Percentiles rank a stretch among this genome's conserved stretches.
phyloP scores from a whole-genome alignment of 2,329 filamentous ascomycete genomes.

The Trichoderma guizhouense region DNA sequence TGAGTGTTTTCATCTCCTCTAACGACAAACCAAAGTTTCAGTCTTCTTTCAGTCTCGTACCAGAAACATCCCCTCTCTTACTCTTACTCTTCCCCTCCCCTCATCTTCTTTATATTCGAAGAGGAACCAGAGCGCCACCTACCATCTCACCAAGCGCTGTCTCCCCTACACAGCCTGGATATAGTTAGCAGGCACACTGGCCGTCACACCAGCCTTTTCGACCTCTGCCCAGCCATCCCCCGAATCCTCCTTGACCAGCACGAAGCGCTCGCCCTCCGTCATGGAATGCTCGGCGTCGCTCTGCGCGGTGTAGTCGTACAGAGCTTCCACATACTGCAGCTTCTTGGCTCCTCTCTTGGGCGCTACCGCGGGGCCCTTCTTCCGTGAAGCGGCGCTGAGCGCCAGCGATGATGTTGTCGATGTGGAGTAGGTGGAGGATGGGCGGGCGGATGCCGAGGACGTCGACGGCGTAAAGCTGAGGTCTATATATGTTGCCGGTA shows the following conservation, averaged over 20 bases:
- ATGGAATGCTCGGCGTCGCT: constrained; percentile 87
- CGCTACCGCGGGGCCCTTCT: constrained; percentile 88
- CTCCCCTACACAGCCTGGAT: constrained; percentile 65
- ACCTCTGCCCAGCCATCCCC: constrained; percentile 98
- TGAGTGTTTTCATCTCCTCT: not conserved
- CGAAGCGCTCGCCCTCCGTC: constrained; percentile 85
- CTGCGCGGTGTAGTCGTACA: constrained; percentile 88
- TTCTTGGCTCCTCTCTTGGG: constrained; percentile 91
- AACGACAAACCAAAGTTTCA: not conserved
- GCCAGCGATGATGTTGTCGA: constrained; percentile 46
- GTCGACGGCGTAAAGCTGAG: constrained; percentile 43
- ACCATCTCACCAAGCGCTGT: not conserved
- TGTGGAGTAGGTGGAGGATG: constrained; percentile 73
- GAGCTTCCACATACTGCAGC: constrained; percentile 83
- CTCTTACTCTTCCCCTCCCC: not conserved
- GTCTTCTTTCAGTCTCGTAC: not conserved
- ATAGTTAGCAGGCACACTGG: constrained; percentile 92
- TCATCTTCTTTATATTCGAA: not conserved
- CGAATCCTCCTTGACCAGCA: constrained; percentile 80
- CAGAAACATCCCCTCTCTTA: not conserved
- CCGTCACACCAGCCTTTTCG: constrained; percentile 80
- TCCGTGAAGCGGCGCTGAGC: constrained; percentile 53
- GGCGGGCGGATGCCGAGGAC: constrained; percentile 52
- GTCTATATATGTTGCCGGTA: constrained; percentile 84
- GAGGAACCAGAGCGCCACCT: not conserved